Base-by-base conservation (phyloP, 2,329 filamentous ascomycete species). In the Penicillium concentricum region DNA sequence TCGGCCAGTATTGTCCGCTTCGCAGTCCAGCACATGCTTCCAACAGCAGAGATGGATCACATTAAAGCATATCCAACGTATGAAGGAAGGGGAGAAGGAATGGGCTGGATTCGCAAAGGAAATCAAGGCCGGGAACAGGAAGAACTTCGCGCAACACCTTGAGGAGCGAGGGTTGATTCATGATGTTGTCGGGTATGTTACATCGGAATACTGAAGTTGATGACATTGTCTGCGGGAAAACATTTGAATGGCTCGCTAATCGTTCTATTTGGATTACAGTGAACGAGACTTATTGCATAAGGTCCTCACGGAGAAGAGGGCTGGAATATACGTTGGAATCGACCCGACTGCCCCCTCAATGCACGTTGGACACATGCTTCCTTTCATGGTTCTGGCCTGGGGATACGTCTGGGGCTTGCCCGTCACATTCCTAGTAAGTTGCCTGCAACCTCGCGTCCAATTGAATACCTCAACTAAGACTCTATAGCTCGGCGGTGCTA, bases 361-460 rank as follows among this genome's bases (percentile, higher is more conserved):
- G 65, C 79, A 81, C 64, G 69, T 81, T 54, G 79, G 79, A 15
- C 79, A 81, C 64, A 78, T 81, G 73, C 58, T 81, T 13, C 79
- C 79, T 2, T 76, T 81, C 47, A 81, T 81, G 78, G 74, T 79
- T 4, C 51, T 81, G 50, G 78, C 74, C 4, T 81, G 79, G 79
- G 74, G 74, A 43, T 81, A 79, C 58, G 74, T 80, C 5, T 77
- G 78, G 70, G 79, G 79, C 8, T 71, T 79, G 50, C 73, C 74
- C 4, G 71, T 78, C 5, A 71, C 73, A 43, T 80, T 77, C 54
- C 56, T 81, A 60, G 78, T 80, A 38, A 66, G 76, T 68, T 34
- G 1, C 26, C n/a, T 18, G 18, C 22, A 24, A 9, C 3, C 38
- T 28, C 10, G 12, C 22, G 7, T 18, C 18, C 1, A 3, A 16